Conservation (phyloP, 768 basidiomycete species). For the Galerina sulciceps region DNA sequence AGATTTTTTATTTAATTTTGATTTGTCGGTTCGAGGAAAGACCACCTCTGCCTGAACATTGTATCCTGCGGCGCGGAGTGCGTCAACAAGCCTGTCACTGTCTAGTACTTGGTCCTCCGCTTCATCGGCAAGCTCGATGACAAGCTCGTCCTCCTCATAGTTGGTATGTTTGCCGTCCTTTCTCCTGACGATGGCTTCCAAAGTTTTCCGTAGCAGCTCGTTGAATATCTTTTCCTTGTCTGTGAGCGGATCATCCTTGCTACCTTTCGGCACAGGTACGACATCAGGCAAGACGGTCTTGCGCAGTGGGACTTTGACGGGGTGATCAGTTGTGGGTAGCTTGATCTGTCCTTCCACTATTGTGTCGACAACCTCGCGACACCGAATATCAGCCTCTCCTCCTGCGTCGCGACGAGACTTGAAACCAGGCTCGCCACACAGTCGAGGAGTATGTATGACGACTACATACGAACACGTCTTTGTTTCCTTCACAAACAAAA, state of each 20-base stretch:
- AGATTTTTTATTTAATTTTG: not conserved
- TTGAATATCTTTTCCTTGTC: conserved; percentile 33
- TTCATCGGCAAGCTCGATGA: conserved; percentile 53
- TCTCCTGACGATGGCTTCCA: conserved; percentile 38
- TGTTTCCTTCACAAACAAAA: conserved; percentile 90
- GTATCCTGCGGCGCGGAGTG: conserved; percentile 56
- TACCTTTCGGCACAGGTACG: conserved; percentile 20
- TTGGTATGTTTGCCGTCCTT: conserved; percentile 18
- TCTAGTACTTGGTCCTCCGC: conserved; percentile 42
- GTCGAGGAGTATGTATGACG: conserved; percentile 91
- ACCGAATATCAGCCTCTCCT: conserved; percentile 74
- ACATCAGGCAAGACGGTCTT: conserved; percentile 53
- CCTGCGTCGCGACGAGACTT: conserved; percentile 69
- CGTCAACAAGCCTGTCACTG: conserved; percentile 43
- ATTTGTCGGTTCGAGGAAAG: not conserved
- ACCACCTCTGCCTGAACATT: conserved; percentile 45
- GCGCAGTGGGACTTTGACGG: conserved; percentile 53
- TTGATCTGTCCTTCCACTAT: conserved; percentile 30
- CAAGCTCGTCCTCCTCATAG: conserved; percentile 34
- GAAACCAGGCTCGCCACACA: conserved; percentile 94
- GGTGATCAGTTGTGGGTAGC: conserved; percentile 58
- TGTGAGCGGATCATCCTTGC: conserved; percentile 14
- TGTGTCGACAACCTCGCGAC: conserved; percentile 72
- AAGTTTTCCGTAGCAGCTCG: conserved; percentile 41
- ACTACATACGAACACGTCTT: conserved; percentile 94